These are phyloP conservation scores for Leucocoprinus gongylophorus DNA, from an alignment of 1,284 basidiomycete species.

Conservation along the genomic window DNA sequence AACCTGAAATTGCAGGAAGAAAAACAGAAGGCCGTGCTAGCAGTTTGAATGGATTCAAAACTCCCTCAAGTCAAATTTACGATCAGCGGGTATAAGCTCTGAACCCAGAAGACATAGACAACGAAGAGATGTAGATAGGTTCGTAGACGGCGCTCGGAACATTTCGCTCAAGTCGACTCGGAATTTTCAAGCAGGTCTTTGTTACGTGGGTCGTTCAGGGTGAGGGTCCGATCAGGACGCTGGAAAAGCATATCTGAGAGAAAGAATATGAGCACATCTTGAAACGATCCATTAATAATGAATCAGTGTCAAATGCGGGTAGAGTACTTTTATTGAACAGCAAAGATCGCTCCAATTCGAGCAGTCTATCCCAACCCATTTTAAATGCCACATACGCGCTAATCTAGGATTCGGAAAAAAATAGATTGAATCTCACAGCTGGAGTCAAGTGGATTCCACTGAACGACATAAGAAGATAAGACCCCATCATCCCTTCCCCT, in stretches of 20 bases:
- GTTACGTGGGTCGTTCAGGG: background rate
- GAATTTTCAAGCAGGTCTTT: background rate
- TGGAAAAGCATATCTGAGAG: constrained; percentile 6
- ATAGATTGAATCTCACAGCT: background rate
- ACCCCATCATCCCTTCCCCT: constrained; percentile 6
- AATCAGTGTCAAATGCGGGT: background rate
- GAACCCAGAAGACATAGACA: background rate
- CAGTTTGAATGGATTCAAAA: background rate
- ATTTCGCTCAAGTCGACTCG: background rate
- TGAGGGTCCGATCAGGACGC: background rate
- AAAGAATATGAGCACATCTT: background rate
- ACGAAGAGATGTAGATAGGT: background rate
- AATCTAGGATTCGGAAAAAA: background rate
- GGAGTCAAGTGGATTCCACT: background rate
- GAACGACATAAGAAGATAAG: background rate
- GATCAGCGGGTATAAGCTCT: background rate
- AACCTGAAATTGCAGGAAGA: background rate
- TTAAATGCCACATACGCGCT: background rate
- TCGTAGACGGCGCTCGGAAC: background rate
- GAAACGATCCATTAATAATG: background rate
- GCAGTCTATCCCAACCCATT: constrained; percentile 6
- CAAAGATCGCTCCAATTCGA: background rate
- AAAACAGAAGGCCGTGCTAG: constrained; percentile 1
- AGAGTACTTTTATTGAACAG: background rate
- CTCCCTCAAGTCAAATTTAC: background rate